Conservation (phyloP, 257 asterid species). For the Solanum ahanhuiri region DNA sequence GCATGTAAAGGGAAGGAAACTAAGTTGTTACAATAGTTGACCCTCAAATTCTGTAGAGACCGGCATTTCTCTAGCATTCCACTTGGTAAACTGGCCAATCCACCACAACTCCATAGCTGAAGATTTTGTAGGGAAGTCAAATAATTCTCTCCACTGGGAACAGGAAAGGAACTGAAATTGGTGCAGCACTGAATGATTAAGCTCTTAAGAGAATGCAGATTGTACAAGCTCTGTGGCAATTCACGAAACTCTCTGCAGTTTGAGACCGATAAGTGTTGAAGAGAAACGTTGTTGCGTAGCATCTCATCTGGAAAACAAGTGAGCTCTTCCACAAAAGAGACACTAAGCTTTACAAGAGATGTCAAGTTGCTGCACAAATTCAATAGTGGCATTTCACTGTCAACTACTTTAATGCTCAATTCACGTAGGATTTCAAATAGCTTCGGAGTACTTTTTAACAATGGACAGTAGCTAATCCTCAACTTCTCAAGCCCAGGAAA, state of each 20-base stretch:
- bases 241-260: neutral
- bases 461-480: neutral
- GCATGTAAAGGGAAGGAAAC: neutral
- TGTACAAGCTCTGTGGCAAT: conserved; percentile 1
- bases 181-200: fast-evolving
- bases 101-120: neutral
- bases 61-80: neutral
- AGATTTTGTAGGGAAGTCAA: neutral
- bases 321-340: neutral
- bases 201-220: neutral
- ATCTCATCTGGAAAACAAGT: conserved; percentile 1
- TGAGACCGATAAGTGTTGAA: neutral
- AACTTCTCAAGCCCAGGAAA: conserved; percentile 12
- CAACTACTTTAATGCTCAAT: neutral
- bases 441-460: conserved; percentile 14
- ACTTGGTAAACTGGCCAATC: conserved; percentile 1
- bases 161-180: neutral
- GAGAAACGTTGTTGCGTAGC: neutral
- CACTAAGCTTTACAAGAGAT: neutral
- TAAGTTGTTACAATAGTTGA: neutral
- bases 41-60: neutral
- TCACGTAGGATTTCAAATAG: conserved; percentile 9
- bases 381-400: neutral
- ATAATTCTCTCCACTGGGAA: neutral
- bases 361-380: conserved; percentile 2